Evolutionary conservation across 805 yeast genomes (phyloP).

Genomic region (Metschnikowia lunata): DNA sequence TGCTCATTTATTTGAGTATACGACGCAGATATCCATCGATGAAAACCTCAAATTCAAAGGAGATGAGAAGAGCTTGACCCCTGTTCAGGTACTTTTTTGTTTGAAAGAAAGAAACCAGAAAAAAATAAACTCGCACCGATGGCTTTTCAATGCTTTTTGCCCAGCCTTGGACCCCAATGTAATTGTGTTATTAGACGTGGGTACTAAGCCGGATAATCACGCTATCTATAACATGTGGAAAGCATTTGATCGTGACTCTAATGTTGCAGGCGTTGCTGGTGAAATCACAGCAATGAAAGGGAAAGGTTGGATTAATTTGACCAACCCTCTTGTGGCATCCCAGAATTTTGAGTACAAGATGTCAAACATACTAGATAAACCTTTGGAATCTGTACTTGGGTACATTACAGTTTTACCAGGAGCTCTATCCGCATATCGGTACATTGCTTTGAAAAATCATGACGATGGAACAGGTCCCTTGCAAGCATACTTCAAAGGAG

Average conservation of each 20-base stretch:
- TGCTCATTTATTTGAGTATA: constrained; percentile 93
- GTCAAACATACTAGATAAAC: constrained; percentile 95
- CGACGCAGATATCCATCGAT: constrained; percentile 91
- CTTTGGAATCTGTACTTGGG: constrained; percentile 88
- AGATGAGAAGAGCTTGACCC: constrained; percentile 83
- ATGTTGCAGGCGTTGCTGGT: constrained; percentile 99
- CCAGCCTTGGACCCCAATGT: constrained; percentile 91
- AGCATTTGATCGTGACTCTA: constrained; percentile 92
- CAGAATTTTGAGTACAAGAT: constrained; percentile 95
- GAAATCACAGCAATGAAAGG: constrained; percentile 96
- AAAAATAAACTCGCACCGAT: constrained; percentile 94
- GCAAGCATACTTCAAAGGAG: constrained; percentile 86
- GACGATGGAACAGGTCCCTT: constrained; percentile 92
- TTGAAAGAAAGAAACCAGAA: constrained; percentile 88
- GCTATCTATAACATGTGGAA: constrained; percentile 95
- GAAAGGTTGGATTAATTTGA: constrained; percentile 69
- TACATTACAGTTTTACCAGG: constrained; percentile 93
- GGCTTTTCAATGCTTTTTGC: constrained; percentile 95
- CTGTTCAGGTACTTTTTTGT: constrained; percentile 91
- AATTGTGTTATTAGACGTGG: constrained; percentile 88
- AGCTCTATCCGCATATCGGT: constrained; percentile 91
- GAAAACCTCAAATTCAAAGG: constrained; percentile 87
- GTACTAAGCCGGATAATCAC: constrained; percentile 86
- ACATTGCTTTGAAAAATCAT: constrained; percentile 77
- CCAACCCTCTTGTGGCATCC: constrained; percentile 91